phyloP scores from a whole-genome alignment of 768 basidiomycete genomes.

The Brasilioporus rufonigricans region DNA sequence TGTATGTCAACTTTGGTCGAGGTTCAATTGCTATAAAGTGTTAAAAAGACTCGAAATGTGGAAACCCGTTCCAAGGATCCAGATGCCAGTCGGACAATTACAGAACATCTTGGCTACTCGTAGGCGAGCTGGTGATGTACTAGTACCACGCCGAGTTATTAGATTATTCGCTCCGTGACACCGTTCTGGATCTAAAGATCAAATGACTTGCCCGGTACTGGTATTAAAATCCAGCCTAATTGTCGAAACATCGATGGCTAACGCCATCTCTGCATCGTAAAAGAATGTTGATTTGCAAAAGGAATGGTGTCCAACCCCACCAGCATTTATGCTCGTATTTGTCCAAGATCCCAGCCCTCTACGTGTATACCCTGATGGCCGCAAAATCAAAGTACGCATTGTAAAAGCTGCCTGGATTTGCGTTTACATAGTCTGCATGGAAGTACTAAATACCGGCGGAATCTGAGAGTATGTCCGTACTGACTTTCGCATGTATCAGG shows the following conservation, averaged over 20 bases:
- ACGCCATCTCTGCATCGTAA: neutral
- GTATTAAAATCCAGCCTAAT: neutral
- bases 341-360: conserved; percentile 1
- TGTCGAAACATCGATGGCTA: neutral
- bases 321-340: neutral
- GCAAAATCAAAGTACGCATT: conserved; percentile 74
- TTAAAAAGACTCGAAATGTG: no score
- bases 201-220: neutral
- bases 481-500: conserved; percentile 51
- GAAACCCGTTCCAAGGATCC: no score
- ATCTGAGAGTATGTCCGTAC: conserved; percentile 20
- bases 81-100: no score
- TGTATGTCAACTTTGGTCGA: no score
- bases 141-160: no score
- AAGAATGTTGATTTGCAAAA: neutral
- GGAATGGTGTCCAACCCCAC: conserved; percentile 10
- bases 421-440: conserved; percentile 35
- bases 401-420: conserved; percentile 60
- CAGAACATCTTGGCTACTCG: no score
- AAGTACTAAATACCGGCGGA: neutral
- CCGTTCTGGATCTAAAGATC: no score
- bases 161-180: no score
- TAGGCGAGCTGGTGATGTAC: no score
- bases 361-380: conserved; percentile 52
- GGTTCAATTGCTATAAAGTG: no score